Conservation (phyloP, 1,284 basidiomycete genomes). For the Sanghuangporus sanghuang region DNA sequence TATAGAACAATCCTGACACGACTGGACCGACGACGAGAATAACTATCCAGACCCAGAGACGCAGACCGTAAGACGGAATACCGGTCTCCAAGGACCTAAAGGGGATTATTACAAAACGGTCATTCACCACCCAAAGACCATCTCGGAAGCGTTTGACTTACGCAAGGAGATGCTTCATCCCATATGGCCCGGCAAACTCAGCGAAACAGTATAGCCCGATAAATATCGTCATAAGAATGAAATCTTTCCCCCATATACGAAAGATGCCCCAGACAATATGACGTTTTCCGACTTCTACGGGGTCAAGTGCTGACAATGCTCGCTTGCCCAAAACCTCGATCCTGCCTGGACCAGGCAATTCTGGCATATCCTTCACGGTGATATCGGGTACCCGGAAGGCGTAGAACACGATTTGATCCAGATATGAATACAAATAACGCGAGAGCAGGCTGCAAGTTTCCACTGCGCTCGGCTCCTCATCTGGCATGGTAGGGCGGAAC, state of each 20-base stretch:
- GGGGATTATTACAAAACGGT: not conserved
- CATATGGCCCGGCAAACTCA: constrained; percentile 11
- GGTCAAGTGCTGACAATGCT: not conserved
- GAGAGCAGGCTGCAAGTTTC: constrained; percentile 10
- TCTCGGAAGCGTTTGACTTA: not conserved
- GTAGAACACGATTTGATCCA: constrained; percentile 13
- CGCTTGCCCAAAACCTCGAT: not conserved
- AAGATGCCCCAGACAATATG: constrained; percentile 17
- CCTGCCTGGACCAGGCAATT: not conserved
- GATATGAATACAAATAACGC: constrained; percentile 8
- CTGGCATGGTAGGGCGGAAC: constrained; percentile 38
- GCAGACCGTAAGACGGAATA: not conserved
- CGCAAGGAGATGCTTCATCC: constrained; percentile 11
- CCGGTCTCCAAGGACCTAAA: constrained; percentile 15
- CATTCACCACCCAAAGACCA: not conserved
- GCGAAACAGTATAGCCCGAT: not conserved
- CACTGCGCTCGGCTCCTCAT: constrained; percentile 22
- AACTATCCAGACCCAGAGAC: constrained; percentile 16
- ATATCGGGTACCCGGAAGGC: constrained; percentile 15
- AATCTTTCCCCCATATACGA: constrained; percentile 5
- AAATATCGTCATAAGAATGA: not conserved
- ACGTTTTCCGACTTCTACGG: constrained; percentile 11
- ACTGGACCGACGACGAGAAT: constrained; percentile 10
- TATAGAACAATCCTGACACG: constrained; percentile 3
- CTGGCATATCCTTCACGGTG: constrained; percentile 13